phyloP scores from a whole-genome alignment of 2,329 filamentous ascomycete species.

The Colletotrichum liriopes region DNA sequence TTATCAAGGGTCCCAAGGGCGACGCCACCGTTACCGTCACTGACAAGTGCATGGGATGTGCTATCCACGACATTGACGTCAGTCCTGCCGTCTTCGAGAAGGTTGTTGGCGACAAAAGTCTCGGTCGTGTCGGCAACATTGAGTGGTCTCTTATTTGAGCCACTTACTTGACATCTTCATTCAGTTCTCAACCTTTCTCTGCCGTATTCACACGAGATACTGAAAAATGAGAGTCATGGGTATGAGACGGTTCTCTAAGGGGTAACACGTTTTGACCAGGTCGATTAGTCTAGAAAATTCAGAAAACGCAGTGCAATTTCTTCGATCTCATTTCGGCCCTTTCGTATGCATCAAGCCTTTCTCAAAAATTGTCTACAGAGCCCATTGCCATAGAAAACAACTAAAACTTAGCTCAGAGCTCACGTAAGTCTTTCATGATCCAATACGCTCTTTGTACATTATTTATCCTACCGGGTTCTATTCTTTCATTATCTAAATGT shows the following conservation, averaged over 20 bases:
- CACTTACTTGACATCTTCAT: too few relatives aligned
- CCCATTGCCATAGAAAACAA: not conserved
- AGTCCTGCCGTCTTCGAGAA: constrained; percentile 28
- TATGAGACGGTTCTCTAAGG: too few relatives aligned
- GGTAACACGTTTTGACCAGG: not conserved
- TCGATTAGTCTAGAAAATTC: not conserved
- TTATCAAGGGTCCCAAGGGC: constrained; percentile 16
- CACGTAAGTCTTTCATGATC: not conserved
- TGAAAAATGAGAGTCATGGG: too few relatives aligned
- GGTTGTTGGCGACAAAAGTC: constrained; percentile 24
- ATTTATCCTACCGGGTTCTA: not conserved
- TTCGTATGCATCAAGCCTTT: not conserved
- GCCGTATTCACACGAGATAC: not conserved
- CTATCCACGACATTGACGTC: constrained; percentile 24
- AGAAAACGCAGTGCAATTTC: not conserved
- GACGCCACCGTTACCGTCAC: constrained; percentile 19
- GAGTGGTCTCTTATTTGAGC: constrained; percentile 21
- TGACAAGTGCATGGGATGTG: constrained; percentile 42
- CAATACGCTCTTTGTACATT: not conserved
- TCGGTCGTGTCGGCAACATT: constrained; percentile 18
- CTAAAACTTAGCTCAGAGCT: not conserved
- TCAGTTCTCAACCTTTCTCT: not conserved
- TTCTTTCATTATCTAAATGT: not conserved
- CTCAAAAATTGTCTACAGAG: not conserved
- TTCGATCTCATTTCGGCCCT: not conserved